Conservation (phyloP, 768 basidiomycete genomes). For the Lactarius quietus region DNA sequence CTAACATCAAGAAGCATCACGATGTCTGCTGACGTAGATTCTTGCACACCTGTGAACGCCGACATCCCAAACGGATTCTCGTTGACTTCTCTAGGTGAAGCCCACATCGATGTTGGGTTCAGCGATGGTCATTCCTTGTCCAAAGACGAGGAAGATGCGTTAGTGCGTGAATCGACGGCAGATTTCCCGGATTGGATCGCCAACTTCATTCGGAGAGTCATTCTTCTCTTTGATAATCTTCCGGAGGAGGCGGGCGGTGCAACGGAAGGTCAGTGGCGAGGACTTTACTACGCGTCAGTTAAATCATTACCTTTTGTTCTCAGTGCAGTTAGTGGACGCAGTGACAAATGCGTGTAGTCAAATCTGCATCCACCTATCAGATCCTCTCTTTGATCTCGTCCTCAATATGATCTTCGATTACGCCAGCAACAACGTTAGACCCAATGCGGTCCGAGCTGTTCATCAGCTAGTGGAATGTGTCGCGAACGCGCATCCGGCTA, state of each 20-base stretch:
- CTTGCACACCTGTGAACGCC: conserved; percentile 20
- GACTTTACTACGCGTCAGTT: not conserved
- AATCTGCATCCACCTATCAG: conserved; percentile 72
- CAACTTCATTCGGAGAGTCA: conserved; percentile 74
- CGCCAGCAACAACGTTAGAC: conserved; percentile 71
- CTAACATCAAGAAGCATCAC: conserved; percentile 38
- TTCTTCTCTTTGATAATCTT: conserved; percentile 78
- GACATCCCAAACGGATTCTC: conserved; percentile 27
- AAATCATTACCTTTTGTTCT: conserved; percentile 1
- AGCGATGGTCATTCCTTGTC: conserved; percentile 42
- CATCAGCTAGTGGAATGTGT: conserved; percentile 85
- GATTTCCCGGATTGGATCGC: conserved; percentile 81
- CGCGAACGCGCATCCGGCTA: conserved; percentile 72
- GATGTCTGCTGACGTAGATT: conserved; percentile 28
- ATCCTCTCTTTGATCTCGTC: conserved; percentile 72
- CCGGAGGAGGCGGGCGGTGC: conserved; percentile 76
- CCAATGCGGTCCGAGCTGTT: conserved; percentile 83
- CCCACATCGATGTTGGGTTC: not conserved
- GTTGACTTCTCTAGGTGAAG: conserved; percentile 35
- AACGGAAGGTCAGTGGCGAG: conserved; percentile 49
- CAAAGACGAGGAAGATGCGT: conserved; percentile 64
- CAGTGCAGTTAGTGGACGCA: conserved; percentile 73
- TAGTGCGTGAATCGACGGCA: conserved; percentile 67
- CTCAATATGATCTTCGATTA: conserved; percentile 83
- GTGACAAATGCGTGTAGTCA: conserved; percentile 73